Percentiles rank a stretch among this genome's conserved stretches.
These are phyloP conservation scores for Rhizophagus sp. DNA, from an alignment of 192 early-diverging fungal genomes.

Conservation along the genomic window DNA sequence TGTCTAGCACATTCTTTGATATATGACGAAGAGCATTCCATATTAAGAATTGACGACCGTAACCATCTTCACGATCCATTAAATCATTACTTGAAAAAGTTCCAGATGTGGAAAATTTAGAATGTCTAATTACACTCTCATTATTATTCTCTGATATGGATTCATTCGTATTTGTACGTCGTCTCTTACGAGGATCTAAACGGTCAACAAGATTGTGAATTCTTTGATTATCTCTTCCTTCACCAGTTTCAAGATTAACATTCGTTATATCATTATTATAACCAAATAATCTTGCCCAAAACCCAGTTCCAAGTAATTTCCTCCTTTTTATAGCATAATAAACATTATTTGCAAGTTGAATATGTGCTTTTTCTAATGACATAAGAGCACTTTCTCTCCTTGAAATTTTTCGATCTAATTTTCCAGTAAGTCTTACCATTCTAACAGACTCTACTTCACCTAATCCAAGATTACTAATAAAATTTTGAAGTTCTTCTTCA, in stretches of 20 bases:
- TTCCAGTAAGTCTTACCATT: slow-evolving; percentile 52
- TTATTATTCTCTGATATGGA: background rate
- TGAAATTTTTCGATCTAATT: slow-evolving; percentile 45
- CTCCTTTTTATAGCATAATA: slow-evolving; percentile 31
- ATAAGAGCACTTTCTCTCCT: slow-evolving; percentile 44
- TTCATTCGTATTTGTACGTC: background rate
- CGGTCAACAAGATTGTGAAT: slow-evolving; percentile 5
- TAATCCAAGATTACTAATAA: slow-evolving; percentile 56
- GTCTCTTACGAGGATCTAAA: slow-evolving; percentile 10
- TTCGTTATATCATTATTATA: background rate
- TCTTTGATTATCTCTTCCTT: slow-evolving; percentile 1
- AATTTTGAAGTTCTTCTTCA: slow-evolving; percentile 49
- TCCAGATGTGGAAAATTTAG: background rate
- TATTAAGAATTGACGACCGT: slow-evolving; percentile 33
- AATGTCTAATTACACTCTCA: background rate
- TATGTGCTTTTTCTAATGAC: slow-evolving; percentile 50
- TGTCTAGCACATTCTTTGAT: slow-evolving; percentile 34
- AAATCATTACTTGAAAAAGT: slow-evolving; percentile 16
- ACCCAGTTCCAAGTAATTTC: background rate
- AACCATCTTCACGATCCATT: slow-evolving; percentile 22
- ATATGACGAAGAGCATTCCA: slow-evolving; percentile 38
- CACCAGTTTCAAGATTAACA: slow-evolving; percentile 1
- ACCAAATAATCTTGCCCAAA: background rate
- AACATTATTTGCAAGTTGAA: slow-evolving; percentile 44
- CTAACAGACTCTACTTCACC: slow-evolving; percentile 54